phyloP scores from a whole-genome alignment of 176 grass and related monocot genomes.

The Triticum monococcum region DNA sequence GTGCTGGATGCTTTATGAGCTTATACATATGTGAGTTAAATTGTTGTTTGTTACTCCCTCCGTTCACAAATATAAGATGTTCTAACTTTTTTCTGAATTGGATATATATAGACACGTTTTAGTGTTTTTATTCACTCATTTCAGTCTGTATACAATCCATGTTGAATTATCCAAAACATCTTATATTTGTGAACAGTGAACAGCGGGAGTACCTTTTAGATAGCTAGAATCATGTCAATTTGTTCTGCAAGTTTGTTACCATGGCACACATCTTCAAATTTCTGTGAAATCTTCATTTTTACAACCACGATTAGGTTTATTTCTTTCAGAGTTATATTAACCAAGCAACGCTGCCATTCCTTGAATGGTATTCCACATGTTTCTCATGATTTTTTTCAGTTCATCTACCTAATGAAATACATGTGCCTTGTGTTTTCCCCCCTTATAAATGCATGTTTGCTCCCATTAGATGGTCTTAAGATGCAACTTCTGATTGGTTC shows the following conservation, averaged over 20 bases:
- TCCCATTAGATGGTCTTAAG: slow-evolving; percentile 4
- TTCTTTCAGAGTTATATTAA: not conserved
- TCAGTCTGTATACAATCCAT: too few relatives aligned
- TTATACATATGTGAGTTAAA: slow-evolving; percentile 81
- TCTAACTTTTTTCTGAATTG: too few relatives aligned
- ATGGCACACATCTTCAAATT: not conserved
- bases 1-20: slow-evolving; percentile 90
- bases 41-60: not conserved
- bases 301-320: not conserved
- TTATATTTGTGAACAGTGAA: too few relatives aligned
- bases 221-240: not conserved
- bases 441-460: slow-evolving; percentile 2
- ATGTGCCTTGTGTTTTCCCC: not conserved
- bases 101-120: too few relatives aligned
- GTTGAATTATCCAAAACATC: too few relatives aligned
- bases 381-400: slow-evolving; percentile 17
- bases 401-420: not conserved
- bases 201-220: not conserved
- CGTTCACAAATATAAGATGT: too few relatives aligned
- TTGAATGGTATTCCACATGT: slow-evolving; percentile 6
- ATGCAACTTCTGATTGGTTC: slow-evolving; percentile 24
- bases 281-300: not conserved
- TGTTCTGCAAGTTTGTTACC: not conserved
- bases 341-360: not conserved
- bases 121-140: too few relatives aligned